A percentile compares a stretch with the other conserved stretches of the same genome.
phyloP scores from a whole-genome alignment of 768 basidiomycete species.

The Rhodocollybia butyracea region DNA sequence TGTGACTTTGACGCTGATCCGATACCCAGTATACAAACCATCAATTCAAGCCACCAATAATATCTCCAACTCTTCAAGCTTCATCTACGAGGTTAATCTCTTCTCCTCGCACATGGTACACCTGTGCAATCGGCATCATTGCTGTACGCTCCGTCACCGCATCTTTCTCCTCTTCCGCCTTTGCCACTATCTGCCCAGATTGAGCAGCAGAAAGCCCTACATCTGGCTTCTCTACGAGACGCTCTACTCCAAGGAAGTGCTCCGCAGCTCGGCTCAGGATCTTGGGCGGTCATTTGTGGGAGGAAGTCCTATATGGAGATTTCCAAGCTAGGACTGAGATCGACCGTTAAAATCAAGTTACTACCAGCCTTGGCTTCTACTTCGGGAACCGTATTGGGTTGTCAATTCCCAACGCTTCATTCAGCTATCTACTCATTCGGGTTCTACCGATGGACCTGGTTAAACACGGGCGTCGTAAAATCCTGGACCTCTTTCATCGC shows the following conservation, averaged over 20 bases:
- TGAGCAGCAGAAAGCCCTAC: conserved; percentile 41
- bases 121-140: conserved; percentile 47
- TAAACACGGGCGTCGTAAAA: conserved; percentile 9
- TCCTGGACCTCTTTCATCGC: conserved; percentile 40
- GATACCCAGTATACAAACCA: too few relatives aligned
- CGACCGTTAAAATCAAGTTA: too few relatives aligned
- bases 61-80: neutral
- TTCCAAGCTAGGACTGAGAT: too few relatives aligned
- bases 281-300: conserved; percentile 1
- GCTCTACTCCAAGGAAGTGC: conserved; percentile 43
- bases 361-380: too few relatives aligned
- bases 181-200: conserved; percentile 18
- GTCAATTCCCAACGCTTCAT: conserved; percentile 10
- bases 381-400: conserved; percentile 14
- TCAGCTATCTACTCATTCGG: conserved; percentile 1
- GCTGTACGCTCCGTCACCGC: conserved; percentile 21
- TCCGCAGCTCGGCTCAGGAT: conserved; percentile 15
- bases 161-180: conserved; percentile 11
- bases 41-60: too few relatives aligned
- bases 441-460: conserved; percentile 3
- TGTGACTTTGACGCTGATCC: conserved; percentile 51
- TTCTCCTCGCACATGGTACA: conserved; percentile 38
- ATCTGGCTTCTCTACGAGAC: conserved; percentile 44
- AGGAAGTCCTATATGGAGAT: neutral
- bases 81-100: neutral